These are phyloP conservation scores for Fusarium sp. DNA, from an alignment of 2,329 filamentous ascomycete genomes.

Conservation along the genomic window DNA sequence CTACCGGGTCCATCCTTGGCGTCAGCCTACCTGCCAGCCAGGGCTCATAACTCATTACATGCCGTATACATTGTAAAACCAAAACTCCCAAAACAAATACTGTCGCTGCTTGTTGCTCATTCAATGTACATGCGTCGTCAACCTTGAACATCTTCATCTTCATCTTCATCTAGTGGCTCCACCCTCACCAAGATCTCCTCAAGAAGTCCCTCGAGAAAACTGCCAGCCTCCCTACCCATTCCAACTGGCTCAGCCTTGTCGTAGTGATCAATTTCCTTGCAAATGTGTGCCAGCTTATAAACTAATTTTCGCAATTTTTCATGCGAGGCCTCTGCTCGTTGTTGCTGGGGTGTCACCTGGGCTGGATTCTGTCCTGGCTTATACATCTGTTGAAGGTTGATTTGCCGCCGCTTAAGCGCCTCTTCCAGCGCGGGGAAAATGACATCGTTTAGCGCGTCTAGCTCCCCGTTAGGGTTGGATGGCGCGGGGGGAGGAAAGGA, in stretches of 20 bases:
- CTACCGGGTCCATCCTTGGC: constrained; percentile 11
- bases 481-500: constrained; percentile 67
- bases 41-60: constrained; percentile 28
- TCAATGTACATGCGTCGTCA: not conserved
- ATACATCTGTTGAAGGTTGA: constrained; percentile 64
- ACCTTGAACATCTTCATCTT: constrained; percentile 56
- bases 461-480: constrained; percentile 69
- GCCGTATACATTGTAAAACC: constrained; percentile 31
- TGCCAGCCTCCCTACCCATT: constrained; percentile 90
- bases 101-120: constrained; percentile 4
- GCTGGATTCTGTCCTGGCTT: constrained; percentile 51
- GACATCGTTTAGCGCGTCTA: constrained; percentile 89
- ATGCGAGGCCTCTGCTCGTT: constrained; percentile 76
- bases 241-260: constrained; percentile 88
- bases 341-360: constrained; percentile 67
- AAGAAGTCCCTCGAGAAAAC: constrained; percentile 88
- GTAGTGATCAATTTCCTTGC: constrained; percentile 88
- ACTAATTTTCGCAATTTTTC: constrained; percentile 84
- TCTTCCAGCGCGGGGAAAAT: constrained; percentile 93
- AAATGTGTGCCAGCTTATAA: constrained; percentile 81
- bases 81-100: constrained; percentile 28
- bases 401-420: constrained; percentile 81
- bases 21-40: constrained; percentile 5
- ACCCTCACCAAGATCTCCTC: constrained; percentile 94
- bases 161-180: constrained; percentile 84